Evolutionary conservation across 768 basidiomycete species (phyloP).

Genomic region (Trametes cubensis): DNA sequence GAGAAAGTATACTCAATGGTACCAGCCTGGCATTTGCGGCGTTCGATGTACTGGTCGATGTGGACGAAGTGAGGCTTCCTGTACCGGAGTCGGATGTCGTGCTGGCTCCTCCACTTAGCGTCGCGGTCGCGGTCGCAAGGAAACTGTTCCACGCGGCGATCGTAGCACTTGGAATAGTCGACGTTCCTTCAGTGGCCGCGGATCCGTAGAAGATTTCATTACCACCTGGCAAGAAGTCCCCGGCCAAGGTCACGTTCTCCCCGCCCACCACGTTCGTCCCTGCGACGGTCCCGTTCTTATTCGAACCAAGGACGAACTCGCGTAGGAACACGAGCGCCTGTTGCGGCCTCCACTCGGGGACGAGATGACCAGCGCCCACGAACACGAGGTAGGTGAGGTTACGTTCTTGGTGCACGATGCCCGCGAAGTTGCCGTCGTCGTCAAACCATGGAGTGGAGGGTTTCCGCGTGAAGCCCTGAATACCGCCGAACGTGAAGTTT

Average conservation of each 20-base stretch:
- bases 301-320: conserved; percentile 68
- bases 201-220: conserved; percentile 59
- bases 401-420: conserved; percentile 75
- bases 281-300: conserved; percentile 58
- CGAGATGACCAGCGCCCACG: conserved; percentile 44
- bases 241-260: conserved; percentile 48
- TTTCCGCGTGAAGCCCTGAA: conserved; percentile 68
- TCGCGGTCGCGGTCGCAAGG: conserved; percentile 28
- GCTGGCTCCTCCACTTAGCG: neutral
- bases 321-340: conserved; percentile 65
- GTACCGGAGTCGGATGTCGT: neutral
- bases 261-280: conserved; percentile 48
- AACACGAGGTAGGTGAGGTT: conserved; percentile 49
- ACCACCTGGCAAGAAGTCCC: conserved; percentile 51
- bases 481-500: conserved; percentile 80
- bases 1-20: neutral
- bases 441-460: conserved; percentile 72
- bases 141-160: conserved; percentile 37
- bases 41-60: neutral
- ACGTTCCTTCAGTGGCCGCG: conserved; percentile 31
- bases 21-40: neutral
- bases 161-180: conserved; percentile 33
- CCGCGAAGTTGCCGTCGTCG: conserved; percentile 59
- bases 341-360: conserved; percentile 40
- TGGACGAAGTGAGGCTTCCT: neutral